These are phyloP conservation scores for Vanilla planifolia DNA, from an alignment of 106 monocot species.

Conservation along the genomic window DNA sequence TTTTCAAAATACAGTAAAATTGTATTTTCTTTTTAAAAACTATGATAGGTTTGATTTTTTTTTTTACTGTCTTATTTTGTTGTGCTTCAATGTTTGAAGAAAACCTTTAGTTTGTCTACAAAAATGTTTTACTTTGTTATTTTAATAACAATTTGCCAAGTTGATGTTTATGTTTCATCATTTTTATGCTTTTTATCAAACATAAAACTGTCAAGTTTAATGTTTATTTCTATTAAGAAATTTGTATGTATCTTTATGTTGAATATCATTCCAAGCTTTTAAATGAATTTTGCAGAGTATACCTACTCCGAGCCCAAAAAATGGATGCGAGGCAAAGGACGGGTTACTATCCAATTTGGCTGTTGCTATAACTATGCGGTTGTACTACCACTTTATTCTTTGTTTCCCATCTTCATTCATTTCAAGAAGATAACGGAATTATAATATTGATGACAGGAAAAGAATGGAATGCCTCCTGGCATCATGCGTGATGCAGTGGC, in stretches of 20 bases:
- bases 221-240: background rate
- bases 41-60: no score
- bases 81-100: background rate
- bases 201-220: no score
- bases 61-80: no score
- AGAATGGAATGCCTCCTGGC: constrained; percentile 74
- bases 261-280: background rate
- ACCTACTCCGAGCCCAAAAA: constrained; percentile 20
- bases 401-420: constrained; percentile 1
- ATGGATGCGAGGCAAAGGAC: constrained; percentile 17
- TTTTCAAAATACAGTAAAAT: no score
- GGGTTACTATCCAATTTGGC: constrained; percentile 24
- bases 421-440: background rate
- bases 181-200: background rate
- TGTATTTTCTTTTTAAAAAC: no score
- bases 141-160: background rate
- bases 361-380: constrained; percentile 24
- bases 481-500: constrained; percentile 36
- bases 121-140: background rate
- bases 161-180: background rate
- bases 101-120: background rate
- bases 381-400: constrained; percentile 3
- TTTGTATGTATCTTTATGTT: background rate
- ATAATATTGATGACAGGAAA: constrained; percentile 42
- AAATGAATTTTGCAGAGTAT: constrained; percentile 11